Base-by-base conservation (phyloP, 306 rosid species). In the Vigna unguiculata region DNA sequence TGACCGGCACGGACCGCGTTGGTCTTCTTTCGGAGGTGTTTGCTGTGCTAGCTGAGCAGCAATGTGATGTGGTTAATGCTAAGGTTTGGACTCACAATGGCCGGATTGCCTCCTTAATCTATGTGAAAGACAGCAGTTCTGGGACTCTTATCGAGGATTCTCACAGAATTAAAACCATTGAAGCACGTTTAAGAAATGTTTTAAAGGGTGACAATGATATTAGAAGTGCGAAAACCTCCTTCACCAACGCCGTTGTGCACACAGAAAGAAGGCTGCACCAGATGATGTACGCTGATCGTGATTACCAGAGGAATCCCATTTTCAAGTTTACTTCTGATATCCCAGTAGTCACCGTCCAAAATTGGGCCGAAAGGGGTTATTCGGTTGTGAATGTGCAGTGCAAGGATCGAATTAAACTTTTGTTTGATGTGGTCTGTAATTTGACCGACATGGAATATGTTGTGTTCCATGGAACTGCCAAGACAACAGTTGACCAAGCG, bases 41-140 rank as follows among this genome's bases (percentile, higher is more conserved):
- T 82, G 99, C 97, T 0, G 99, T 95, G 2, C 81, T 95, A 36
- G 81, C 93, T 0, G 93, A 95, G 40, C 86, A 86, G 59, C 87
- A 92, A 74, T 92, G 96, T 66, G 88, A 90, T 65, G 97, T 95
- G 62, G 97, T 90, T 15, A 97, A 92, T 32, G 85, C 99, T n/a
- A 95, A 90, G 73, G 90, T 91, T 74, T 95, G 99, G 99, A 92
- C 97, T 17, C 96, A 92, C 87, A 95, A 95, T 76, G 97, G 97
- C 66, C 83, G 97, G 10, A 84, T 83, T 10, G 97, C 97, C 0
- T 89, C 97, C 1, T 71, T 92, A 46, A 90, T 92, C 11, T 88
- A 84, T 55, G 88, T 92, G 0, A 95, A 77, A 70, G 97, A 95
- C 78, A 74, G 84, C 41, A 73, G 76, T 58, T 88, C 93, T 0